phyloP scores from a whole-genome alignment of 2,329 filamentous ascomycete genomes.

The Chaetothyriales sp. region DNA sequence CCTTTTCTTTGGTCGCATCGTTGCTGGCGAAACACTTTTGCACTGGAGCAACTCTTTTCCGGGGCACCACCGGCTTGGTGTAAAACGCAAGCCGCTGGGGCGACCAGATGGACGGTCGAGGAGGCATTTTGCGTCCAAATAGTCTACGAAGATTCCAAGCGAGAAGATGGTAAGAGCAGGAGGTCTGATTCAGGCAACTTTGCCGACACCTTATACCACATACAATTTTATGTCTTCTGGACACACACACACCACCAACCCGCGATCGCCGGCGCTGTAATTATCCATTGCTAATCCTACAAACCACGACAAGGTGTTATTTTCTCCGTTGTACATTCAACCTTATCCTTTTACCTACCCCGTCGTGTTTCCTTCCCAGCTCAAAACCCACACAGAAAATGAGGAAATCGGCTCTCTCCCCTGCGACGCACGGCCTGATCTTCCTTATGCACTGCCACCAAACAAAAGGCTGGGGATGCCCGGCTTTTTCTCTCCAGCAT shows the following conservation, averaged over 20 bases:
- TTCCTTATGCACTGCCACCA: slow-evolving; percentile 4
- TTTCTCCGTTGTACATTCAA: background rate
- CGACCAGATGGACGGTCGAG: slow-evolving; percentile 37
- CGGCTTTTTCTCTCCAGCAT: slow-evolving; percentile 10
- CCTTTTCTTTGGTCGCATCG: slow-evolving; percentile 18
- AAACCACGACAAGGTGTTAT: background rate
- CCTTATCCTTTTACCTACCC: background rate
- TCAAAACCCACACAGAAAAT: background rate
- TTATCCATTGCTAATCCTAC: no score
- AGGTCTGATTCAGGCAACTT: background rate
- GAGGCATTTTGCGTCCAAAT: slow-evolving; percentile 34
- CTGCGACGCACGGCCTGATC: slow-evolving; percentile 1
- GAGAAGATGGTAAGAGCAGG: background rate
- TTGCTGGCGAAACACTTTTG: slow-evolving; percentile 17
- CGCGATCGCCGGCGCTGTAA: no score
- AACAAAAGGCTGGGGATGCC: background rate
- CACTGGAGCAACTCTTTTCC: slow-evolving; percentile 13
- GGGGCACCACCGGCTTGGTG: slow-evolving; percentile 15
- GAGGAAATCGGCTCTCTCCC: background rate
- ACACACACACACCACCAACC: no score
- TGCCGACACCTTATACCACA: background rate
- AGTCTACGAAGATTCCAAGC: background rate
- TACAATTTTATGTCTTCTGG: no score
- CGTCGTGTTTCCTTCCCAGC: background rate
- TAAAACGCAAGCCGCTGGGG: slow-evolving; percentile 16